Evolutionary conservation across 2,329 filamentous ascomycete species (phyloP).

Genomic region (Didymella exigua): DNA sequence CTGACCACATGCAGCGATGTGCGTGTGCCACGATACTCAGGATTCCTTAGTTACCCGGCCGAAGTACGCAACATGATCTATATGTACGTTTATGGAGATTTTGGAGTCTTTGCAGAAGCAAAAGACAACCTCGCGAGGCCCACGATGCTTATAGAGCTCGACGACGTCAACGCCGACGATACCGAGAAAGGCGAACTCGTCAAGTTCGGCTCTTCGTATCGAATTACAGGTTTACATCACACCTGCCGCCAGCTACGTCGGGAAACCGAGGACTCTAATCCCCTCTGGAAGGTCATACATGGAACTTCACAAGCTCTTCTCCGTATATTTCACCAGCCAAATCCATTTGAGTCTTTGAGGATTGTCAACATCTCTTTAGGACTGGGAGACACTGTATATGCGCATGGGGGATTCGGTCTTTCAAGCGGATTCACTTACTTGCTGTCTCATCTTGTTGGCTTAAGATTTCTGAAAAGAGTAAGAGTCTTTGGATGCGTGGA

Average conservation of each 20-base stretch:
- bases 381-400: background rate
- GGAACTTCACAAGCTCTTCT: background rate
- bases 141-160: background rate
- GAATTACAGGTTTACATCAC: background rate
- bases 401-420: background rate
- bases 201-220: background rate
- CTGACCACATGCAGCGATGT: background rate
- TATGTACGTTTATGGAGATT: background rate
- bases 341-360: background rate
- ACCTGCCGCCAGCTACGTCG: background rate
- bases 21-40: background rate
- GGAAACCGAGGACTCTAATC: background rate
- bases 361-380: background rate
- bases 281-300: background rate
- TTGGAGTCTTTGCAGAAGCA: background rate
- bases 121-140: background rate
- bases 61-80: background rate
- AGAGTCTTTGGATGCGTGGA: background rate
- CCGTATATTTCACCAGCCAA: background rate
- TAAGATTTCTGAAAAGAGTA: background rate
- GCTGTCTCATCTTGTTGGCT: background rate
- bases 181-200: constrained; percentile 11
- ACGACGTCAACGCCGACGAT: background rate
- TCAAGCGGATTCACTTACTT: background rate
- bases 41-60: background rate